Evolutionary conservation across 192 early-diverging fungal genomes (phyloP).

Genomic region (Oehlia diaphana): DNA sequence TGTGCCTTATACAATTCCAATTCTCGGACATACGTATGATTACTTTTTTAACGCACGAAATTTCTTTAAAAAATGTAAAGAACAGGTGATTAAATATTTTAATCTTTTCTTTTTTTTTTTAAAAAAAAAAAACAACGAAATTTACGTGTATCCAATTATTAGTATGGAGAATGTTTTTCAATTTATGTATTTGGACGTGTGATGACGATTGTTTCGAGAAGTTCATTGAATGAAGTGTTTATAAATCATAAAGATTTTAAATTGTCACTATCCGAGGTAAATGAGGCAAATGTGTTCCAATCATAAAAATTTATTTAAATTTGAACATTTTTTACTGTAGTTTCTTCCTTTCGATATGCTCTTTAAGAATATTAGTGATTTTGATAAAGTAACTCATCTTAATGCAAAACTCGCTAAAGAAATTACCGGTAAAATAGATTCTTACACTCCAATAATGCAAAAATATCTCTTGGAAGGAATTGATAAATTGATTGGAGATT

Average conservation of each 20-base stretch:
- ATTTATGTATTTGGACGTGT: conserved; percentile 11
- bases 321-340: too few species aligned
- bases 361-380: not conserved
- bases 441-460: not conserved
- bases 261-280: not conserved
- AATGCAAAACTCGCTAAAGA: not conserved
- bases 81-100: not conserved
- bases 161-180: conserved; percentile 16
- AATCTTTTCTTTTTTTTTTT: not conserved
- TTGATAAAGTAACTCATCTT: not conserved
- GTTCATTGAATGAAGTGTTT: not conserved
- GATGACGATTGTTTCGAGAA: not conserved
- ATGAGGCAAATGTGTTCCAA: too few species aligned
- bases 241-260: not conserved
- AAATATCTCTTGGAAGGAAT: not conserved
- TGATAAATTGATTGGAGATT: conserved; percentile 7
- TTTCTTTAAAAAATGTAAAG: not conserved
- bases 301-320: too few species aligned
- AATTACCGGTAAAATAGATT: not conserved
- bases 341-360: not conserved
- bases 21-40: conserved; percentile 14
- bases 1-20: conserved; percentile 7
- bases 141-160: not conserved
- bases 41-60: not conserved
- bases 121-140: not conserved